Percentiles rank a stretch among this genome's conserved stretches.
Evolutionary conservation across 2,329 filamentous ascomycete species (phyloP).

Genomic region (Cercospora beticola): DNA sequence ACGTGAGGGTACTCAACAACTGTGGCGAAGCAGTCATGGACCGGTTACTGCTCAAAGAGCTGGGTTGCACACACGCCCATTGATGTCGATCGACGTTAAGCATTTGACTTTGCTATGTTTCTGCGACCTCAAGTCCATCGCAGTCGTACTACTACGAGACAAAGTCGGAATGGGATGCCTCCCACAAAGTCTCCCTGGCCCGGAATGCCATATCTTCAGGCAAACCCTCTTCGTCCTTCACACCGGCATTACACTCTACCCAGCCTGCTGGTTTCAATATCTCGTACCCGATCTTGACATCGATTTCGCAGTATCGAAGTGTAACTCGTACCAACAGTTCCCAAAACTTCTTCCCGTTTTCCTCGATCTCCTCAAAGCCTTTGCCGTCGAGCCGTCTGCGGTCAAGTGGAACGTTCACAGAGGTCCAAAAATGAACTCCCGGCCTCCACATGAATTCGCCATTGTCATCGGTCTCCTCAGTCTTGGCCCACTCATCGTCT

Average conservation of each 20-base stretch:
- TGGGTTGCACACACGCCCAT: not conserved
- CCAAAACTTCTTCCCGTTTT: slow-evolving; percentile 7
- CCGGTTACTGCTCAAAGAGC: not conserved
- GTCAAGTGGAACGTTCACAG: not conserved
- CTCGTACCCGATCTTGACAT: slow-evolving; percentile 11
- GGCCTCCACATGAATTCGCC: not conserved
- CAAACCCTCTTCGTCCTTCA: not conserved
- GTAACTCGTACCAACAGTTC: not conserved
- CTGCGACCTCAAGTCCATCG: not conserved
- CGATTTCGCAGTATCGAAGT: not conserved
- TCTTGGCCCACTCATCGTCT: not conserved
- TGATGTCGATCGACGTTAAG: not conserved
- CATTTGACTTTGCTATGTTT: not conserved
- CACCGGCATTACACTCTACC: not conserved
- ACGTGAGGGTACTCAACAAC: not conserved
- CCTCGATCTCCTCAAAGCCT: not conserved
- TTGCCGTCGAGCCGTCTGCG: not conserved
- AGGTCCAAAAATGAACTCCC: not conserved
- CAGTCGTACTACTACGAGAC: not conserved
- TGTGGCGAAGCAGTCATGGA: not conserved
- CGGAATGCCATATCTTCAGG: slow-evolving; percentile 1
- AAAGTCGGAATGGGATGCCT: slow-evolving; percentile 10
- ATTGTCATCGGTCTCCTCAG: not conserved
- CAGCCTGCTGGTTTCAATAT: slow-evolving; percentile 4
- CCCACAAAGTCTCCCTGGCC: slow-evolving; percentile 12